A percentile compares a stretch with the other conserved stretches of the same genome.
Evolutionary conservation across 139 green algal species (phyloP).

Genomic region (Tetraselmis striata): DNA sequence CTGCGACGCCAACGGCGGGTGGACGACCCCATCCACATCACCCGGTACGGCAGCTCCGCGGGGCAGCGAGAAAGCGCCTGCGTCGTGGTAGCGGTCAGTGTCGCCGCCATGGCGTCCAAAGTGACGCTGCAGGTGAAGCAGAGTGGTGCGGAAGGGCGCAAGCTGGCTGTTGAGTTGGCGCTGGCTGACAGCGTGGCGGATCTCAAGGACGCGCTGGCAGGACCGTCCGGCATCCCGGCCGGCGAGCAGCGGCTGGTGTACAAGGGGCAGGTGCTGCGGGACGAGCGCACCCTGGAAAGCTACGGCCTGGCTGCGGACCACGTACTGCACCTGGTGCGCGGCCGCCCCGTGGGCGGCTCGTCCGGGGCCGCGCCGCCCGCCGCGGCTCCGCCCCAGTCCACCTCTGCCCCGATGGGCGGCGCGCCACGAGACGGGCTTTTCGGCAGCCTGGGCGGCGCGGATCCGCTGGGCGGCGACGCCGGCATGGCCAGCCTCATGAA

Average conservation of each 20-base stretch:
- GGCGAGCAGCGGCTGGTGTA: constrained; percentile 83
- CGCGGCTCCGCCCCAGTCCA: not conserved
- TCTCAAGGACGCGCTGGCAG: constrained; percentile 63
- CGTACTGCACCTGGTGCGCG: constrained; percentile 63
- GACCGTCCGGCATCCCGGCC: constrained; percentile 26
- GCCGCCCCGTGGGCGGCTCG: constrained; percentile 19
- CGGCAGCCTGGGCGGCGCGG: constrained; percentile 25
- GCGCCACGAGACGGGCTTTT: constrained; percentile 30
- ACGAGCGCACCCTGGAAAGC: constrained; percentile 67
- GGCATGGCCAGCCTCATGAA: constrained; percentile 42
- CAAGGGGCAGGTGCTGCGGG: constrained; percentile 88
- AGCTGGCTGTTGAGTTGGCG: constrained; percentile 30
- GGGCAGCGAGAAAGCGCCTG: too few relatives aligned
- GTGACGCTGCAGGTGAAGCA: not conserved
- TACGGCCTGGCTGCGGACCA: constrained; percentile 65
- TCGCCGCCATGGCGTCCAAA: too few relatives aligned
- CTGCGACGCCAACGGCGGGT: too few relatives aligned
- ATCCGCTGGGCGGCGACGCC: constrained; percentile 34
- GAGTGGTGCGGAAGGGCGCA: constrained; percentile 20
- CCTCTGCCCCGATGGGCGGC: not conserved
- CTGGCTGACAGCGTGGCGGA: constrained; percentile 42
- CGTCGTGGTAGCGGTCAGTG: too few relatives aligned
- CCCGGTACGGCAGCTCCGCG: too few relatives aligned
- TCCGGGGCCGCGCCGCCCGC: constrained; percentile 8
- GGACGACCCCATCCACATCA: too few relatives aligned